Conservation (phyloP, 2,329 filamentous ascomycete genomes). For the Fusarium haematococcum region DNA sequence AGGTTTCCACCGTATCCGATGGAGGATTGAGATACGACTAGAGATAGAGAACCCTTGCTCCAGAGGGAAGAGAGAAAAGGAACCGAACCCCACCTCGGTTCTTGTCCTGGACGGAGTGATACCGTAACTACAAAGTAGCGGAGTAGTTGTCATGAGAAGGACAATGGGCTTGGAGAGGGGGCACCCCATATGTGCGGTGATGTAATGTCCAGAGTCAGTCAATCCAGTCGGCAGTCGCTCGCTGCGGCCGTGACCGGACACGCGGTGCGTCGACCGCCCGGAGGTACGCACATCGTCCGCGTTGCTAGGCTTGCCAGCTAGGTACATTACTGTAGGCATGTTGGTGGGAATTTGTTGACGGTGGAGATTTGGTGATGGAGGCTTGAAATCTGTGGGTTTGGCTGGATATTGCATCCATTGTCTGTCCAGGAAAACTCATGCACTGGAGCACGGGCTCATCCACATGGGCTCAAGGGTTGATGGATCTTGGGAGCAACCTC, state of each 20-base stretch:
- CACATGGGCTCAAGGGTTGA: slow-evolving; percentile 15
- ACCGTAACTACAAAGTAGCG: not conserved
- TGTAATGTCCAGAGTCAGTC: slow-evolving; percentile 24
- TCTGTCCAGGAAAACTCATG: not conserved
- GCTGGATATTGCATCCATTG: not conserved
- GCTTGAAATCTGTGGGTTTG: not conserved
- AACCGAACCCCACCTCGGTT: slow-evolving; percentile 8
- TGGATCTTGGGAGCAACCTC: not conserved
- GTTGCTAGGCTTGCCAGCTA: not conserved
- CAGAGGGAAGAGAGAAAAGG: slow-evolving; percentile 3
- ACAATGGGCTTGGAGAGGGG: slow-evolving; percentile 16
- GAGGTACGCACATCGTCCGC: not conserved
- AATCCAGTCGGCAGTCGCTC: not conserved
- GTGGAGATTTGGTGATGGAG: slow-evolving; percentile 9
- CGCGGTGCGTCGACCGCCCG: not conserved
- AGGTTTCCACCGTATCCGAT: slow-evolving; percentile 1
- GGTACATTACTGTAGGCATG: not conserved
- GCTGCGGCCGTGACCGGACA: not conserved
- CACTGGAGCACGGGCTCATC: slow-evolving; percentile 1
- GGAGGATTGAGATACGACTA: slow-evolving; percentile 6
- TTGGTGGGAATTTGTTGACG: slow-evolving; percentile 2
- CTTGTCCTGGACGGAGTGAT: slow-evolving; percentile 11
- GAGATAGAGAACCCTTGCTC: slow-evolving; percentile 7
- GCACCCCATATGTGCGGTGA: slow-evolving; percentile 17
- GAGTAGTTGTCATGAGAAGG: slow-evolving; percentile 5